phyloP scores from a whole-genome alignment of 345 rosid genomes.

The Citrus maxima region DNA sequence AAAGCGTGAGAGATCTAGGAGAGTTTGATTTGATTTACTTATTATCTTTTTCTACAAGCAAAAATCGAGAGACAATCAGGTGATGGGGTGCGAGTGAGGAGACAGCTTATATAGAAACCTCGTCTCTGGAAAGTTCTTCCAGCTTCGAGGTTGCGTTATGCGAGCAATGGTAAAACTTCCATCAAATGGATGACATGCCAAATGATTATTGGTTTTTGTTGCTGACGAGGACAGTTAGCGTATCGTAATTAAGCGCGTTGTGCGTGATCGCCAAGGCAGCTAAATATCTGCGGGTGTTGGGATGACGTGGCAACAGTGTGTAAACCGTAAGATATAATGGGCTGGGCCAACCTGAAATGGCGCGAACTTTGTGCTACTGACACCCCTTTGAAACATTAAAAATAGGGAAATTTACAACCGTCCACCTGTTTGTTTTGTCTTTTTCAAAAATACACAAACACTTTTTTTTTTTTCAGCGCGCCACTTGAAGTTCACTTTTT shows the following conservation, averaged over 20 bases:
- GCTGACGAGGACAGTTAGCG: slow-evolving; percentile 11
- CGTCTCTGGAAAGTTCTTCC: slow-evolving; percentile 39
- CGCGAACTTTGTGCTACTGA: no score
- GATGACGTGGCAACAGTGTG: background rate
- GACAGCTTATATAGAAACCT: slow-evolving; percentile 1
- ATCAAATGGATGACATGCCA: slow-evolving; percentile 7
- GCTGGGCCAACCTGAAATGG: no score
- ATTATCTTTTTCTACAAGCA: background rate
- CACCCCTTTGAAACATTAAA: no score
- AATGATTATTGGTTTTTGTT: background rate
- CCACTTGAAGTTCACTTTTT: no score
- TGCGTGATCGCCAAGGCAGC: background rate
- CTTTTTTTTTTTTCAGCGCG: no score
- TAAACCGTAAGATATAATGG: no score
- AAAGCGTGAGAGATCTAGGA: background rate
- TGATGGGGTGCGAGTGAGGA: rapidly evolving
- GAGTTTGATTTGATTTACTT: no score
- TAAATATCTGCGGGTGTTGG: background rate
- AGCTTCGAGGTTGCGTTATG: background rate
- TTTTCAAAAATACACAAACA: no score
- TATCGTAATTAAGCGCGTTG: background rate
- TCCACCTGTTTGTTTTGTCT: no score
- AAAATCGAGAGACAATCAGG: no score
- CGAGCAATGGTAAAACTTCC: background rate
- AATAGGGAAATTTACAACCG: no score